Percentiles rank a stretch among this genome's conserved stretches.
phyloP scores from a whole-genome alignment of 2,329 filamentous ascomycete genomes.

The Diaporthe ampelina region DNA sequence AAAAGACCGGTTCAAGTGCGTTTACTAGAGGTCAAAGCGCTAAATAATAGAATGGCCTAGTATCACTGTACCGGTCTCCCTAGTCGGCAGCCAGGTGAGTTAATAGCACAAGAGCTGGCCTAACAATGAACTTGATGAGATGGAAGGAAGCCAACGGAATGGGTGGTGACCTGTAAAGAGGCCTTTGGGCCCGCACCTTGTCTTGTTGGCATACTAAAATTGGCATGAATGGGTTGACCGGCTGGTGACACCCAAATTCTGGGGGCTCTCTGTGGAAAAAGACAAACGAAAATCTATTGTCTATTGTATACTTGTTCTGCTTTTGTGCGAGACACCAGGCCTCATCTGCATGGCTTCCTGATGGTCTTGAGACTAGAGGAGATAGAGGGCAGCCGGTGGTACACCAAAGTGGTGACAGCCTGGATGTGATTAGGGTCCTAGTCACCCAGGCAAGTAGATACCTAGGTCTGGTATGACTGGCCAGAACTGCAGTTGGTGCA shows the following conservation, averaged over 20 bases:
- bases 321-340: background rate
- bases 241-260: background rate
- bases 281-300: no score
- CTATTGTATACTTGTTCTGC: background rate
- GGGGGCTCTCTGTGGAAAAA: no score
- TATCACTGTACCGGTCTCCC: background rate
- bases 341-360: no score
- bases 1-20: background rate
- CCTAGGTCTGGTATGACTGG: background rate
- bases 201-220: constrained; percentile 4
- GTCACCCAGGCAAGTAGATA: background rate
- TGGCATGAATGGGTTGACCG: background rate
- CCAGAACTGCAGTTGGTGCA: background rate
- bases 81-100: background rate
- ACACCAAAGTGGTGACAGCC: background rate
- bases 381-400: background rate
- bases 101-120: background rate
- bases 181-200: background rate
- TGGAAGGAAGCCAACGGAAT: constrained; percentile 6
- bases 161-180: background rate
- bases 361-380: background rate
- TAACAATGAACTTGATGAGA: background rate
- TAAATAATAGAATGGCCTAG: background rate
- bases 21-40: background rate
- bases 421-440: no score